A percentile compares a stretch with the other conserved stretches of the same genome.
Conservation (phyloP, 1,284 basidiomycete genomes). For the Sparassis latifolia region DNA sequence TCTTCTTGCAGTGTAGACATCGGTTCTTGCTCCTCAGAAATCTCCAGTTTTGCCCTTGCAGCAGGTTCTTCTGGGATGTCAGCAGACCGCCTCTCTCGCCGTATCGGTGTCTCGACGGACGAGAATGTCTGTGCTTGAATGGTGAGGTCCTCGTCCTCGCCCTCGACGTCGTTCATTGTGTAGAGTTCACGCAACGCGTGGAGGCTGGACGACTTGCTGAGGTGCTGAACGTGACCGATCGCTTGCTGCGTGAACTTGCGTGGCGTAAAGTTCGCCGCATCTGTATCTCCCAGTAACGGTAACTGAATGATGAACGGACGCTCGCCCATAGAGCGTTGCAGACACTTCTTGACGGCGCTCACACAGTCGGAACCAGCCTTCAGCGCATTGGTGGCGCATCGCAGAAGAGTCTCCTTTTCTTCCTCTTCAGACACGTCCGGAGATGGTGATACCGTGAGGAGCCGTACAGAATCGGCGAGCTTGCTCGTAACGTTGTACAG, state of each 20-base stretch:
- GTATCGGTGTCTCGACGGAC: conserved; percentile 12
- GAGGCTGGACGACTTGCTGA: conserved; percentile 29
- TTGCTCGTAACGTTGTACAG: conserved; percentile 82
- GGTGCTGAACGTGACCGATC: conserved; percentile 20
- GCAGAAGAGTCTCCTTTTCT: conserved; percentile 71
- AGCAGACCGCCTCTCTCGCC: neutral
- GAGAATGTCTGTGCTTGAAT: conserved; percentile 38
- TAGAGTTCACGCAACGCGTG: conserved; percentile 28
- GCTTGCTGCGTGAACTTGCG: conserved; percentile 34
- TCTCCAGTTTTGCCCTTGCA: conserved; percentile 1
- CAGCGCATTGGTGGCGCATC: conserved; percentile 81
- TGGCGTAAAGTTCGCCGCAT: conserved; percentile 37
- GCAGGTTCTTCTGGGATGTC: neutral
- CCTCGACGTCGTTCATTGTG: conserved; percentile 20
- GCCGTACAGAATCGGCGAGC: conserved; percentile 85
- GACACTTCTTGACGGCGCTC: conserved; percentile 72
- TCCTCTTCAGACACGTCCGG: conserved; percentile 68
- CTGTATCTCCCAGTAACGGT: conserved; percentile 41
- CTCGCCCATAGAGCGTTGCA: conserved; percentile 56
- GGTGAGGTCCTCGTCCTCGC: conserved; percentile 45
- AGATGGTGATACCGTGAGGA: conserved; percentile 50
- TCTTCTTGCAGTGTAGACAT: neutral
- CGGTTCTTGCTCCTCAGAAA: neutral
- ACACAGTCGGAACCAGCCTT: conserved; percentile 88
- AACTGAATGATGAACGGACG: conserved; percentile 59